Conservation (phyloP, 1,284 basidiomycete species). For the Gymnopus androsaceus region DNA sequence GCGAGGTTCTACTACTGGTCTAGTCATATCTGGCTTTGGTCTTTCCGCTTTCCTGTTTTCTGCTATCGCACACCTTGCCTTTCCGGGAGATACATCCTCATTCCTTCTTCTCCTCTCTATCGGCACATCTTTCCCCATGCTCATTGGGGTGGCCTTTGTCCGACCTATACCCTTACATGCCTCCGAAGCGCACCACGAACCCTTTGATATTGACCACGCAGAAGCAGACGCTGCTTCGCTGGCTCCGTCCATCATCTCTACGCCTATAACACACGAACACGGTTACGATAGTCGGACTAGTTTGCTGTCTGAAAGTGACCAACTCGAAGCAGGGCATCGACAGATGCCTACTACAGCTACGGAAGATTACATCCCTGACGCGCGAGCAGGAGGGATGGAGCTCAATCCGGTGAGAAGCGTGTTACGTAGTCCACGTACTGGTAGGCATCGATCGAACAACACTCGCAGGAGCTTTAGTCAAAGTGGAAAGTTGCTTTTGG, state of each 20-base stretch:
- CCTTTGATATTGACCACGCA: conserved; percentile 15
- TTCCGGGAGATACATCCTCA: conserved; percentile 69
- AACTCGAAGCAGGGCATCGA: conserved; percentile 20
- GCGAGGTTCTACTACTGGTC: conserved; percentile 72
- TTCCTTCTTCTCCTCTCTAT: conserved; percentile 71
- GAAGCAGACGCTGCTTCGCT: conserved; percentile 20
- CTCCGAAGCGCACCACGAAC: conserved; percentile 15
- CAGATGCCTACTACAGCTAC: conserved; percentile 18
- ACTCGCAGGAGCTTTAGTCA: conserved; percentile 8
- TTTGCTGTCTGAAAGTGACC: conserved; percentile 22
- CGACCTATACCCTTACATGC: conserved; percentile 55
- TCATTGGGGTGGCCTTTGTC: conserved; percentile 67
- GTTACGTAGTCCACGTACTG: conserved; percentile 6
- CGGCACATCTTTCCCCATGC: conserved; percentile 70
- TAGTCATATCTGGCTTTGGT: conserved; percentile 83
- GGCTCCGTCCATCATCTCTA: conserved; percentile 12
- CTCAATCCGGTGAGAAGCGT: conserved; percentile 10
- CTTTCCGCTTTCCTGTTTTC: conserved; percentile 83
- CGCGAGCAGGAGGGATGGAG: conserved; percentile 11
- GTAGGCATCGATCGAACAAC: conserved; percentile 8
- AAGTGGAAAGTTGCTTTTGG: conserved; percentile 14
- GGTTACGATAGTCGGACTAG: conserved; percentile 21
- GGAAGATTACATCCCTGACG: conserved; percentile 10
- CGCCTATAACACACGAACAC: conserved; percentile 10
- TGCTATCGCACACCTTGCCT: conserved; percentile 62